A percentile compares a stretch with the other conserved stretches of the same genome.
phyloP scores from a whole-genome alignment of 371 early-diverging fungal genomes.

The Circinella umbellata region DNA sequence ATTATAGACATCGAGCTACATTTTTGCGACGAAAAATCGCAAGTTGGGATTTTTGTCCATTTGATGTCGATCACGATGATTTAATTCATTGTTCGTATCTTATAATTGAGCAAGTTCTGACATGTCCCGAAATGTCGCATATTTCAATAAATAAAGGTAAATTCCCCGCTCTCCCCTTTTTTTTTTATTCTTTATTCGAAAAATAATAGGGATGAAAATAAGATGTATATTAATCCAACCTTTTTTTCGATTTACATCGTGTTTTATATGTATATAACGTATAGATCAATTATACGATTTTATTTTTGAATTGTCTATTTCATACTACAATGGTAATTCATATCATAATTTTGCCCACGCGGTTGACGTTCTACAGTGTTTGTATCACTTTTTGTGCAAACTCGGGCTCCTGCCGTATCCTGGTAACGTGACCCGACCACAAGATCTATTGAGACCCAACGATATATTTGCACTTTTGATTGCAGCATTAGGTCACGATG shows the following conservation, averaged over 20 bases:
- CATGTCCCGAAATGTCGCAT: conserved; percentile 58
- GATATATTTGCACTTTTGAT: conserved; percentile 77
- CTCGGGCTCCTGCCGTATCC: conserved; percentile 53
- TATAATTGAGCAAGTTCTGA: conserved; percentile 67
- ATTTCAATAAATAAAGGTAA: conserved; percentile 60
- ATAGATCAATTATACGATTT: conserved; percentile 62
- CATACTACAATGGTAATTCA: conserved; percentile 76
- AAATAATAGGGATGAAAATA: too few species aligned
- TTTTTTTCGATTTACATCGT: too few species aligned
- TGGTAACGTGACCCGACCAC: conserved; percentile 12
- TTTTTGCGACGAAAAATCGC: conserved; percentile 49
- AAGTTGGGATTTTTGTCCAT: conserved; percentile 75
- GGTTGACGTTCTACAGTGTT: conserved; percentile 85
- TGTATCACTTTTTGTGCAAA: conserved; percentile 71
- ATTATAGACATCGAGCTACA: conserved; percentile 39
- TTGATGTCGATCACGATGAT: conserved; percentile 64
- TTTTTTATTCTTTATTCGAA: too few species aligned
- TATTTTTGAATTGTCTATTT: conserved; percentile 61
- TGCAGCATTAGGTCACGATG: conserved; percentile 83
- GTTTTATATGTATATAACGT: neutral
- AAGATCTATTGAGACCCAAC: conserved; percentile 58
- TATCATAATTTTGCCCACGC: conserved; percentile 90
- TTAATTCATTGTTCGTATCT: conserved; percentile 69
- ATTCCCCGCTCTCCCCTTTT: conserved; percentile 6
- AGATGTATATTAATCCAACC: too few species aligned